Evolutionary conservation across 305 asterid species (phyloP).

Genomic region (Vinca major): DNA sequence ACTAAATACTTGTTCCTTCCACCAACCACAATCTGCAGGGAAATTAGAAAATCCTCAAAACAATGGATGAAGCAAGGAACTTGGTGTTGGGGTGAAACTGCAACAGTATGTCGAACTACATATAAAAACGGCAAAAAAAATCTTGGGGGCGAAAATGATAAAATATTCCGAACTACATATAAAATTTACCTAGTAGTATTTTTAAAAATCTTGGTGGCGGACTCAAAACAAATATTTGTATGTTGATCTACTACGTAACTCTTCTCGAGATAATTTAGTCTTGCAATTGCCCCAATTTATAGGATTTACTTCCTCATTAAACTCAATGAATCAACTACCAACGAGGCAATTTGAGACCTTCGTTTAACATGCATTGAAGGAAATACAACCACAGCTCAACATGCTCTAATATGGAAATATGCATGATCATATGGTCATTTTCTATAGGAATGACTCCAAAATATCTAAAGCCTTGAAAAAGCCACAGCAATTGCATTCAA

Average conservation of each 20-base stretch:
- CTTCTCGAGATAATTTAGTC: not conserved
- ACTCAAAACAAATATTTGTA: not conserved
- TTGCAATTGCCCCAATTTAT: not conserved
- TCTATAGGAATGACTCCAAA: not conserved
- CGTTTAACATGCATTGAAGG: not conserved
- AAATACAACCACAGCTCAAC: not conserved
- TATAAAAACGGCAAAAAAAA: too few relatives aligned
- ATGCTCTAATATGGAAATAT: not conserved
- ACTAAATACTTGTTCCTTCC: constrained; percentile 96
- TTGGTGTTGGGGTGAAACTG: too few relatives aligned
- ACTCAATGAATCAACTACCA: not conserved
- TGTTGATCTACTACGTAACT: not conserved
- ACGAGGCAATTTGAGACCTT: not conserved
- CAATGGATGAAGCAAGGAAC: too few relatives aligned
- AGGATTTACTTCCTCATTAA: not conserved
- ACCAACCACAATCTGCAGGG: constrained; percentile 91
- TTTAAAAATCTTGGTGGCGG: too few relatives aligned
- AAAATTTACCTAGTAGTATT: too few relatives aligned
- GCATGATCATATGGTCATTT: not conserved
- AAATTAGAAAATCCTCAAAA: constrained; percentile 4
- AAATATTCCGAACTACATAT: too few relatives aligned
- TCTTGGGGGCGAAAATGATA: too few relatives aligned
- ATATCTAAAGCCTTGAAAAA: not conserved
- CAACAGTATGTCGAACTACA: too few relatives aligned
- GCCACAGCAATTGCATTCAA: not conserved